These are phyloP conservation scores for Myxozyma udenii DNA, from an alignment of 805 yeast genomes.

Conservation along the genomic window DNA sequence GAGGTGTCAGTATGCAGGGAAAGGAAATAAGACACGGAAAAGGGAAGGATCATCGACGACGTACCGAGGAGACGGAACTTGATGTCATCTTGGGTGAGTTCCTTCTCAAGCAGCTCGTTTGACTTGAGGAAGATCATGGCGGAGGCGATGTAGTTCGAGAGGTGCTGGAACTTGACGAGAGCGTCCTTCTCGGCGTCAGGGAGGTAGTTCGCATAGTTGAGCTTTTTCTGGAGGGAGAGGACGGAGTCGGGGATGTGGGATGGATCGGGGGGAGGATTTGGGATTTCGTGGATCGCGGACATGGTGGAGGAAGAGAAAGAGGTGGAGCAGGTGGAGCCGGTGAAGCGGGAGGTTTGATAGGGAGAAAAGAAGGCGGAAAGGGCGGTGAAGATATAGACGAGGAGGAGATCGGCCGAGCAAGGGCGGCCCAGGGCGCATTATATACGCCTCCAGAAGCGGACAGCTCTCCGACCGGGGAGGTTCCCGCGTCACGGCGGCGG, in stretches of 20 bases:
- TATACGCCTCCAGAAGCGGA: no score
- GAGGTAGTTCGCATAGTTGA: conserved; percentile 17
- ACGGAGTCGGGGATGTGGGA: conserved; percentile 26
- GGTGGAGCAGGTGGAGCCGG: not conserved
- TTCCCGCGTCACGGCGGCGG: no score
- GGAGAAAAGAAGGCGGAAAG: not conserved
- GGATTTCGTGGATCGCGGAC: conserved; percentile 10
- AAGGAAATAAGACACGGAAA: not conserved
- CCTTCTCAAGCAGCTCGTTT: conserved; percentile 16
- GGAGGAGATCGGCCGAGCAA: no score
- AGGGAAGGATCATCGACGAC: not conserved
- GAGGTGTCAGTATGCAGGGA: not conserved
- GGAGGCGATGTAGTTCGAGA: conserved; percentile 26
- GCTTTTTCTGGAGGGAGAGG: conserved; percentile 22
- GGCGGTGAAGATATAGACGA: not conserved
- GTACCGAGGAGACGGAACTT: conserved; percentile 29
- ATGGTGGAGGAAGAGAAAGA: not conserved
- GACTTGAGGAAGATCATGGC: conserved; percentile 28
- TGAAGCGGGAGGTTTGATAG: not conserved
- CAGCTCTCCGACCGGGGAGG: no score
- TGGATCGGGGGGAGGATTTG: conserved; percentile 27
- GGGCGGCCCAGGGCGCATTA: not conserved
- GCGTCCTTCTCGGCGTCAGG: conserved; percentile 18
- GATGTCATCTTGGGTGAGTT: conserved; percentile 25
- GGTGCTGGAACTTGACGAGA: conserved; percentile 26